A percentile compares a stretch with the other conserved stretches of the same genome.
Evolutionary conservation across 495 filamentous ascomycete genomes (phyloP).

Genomic region (Opeltia flavorubescens): DNA sequence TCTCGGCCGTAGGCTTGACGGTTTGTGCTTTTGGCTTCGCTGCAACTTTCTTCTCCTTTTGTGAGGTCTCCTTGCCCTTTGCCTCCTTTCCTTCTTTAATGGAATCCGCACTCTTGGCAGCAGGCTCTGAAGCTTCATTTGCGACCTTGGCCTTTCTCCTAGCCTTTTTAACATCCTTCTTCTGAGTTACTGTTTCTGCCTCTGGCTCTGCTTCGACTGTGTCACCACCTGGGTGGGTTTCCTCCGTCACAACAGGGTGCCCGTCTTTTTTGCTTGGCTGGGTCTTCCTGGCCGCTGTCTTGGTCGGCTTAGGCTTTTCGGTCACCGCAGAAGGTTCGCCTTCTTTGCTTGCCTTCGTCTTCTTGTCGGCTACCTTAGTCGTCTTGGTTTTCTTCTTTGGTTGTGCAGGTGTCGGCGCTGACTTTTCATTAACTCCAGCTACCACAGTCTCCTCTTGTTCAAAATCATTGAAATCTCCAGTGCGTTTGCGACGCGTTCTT

Average conservation of each 20-base stretch:
- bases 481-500: constrained; percentile 35
- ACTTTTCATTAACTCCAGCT: constrained; percentile 25
- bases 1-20: too few species aligned
- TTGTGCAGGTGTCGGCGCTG: constrained; percentile 16
- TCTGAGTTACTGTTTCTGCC: neutral
- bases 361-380: constrained; percentile 12
- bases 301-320: neutral
- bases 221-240: neutral
- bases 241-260: neutral
- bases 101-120: constrained; percentile 1
- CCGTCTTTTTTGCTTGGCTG: neutral
- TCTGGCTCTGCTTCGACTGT: neutral
- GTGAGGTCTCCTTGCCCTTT: constrained; percentile 7
- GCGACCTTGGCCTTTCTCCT: neutral
- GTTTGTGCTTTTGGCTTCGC: constrained; percentile 6
- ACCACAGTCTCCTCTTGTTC: constrained; percentile 21
- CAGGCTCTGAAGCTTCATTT: constrained; percentile 1
- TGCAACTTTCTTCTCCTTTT: constrained; percentile 4
- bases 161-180: neutral
- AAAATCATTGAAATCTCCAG: constrained; percentile 39
- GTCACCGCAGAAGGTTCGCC: too few species aligned
- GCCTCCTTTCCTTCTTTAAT: constrained; percentile 2
- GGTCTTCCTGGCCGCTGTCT: constrained; percentile 12
- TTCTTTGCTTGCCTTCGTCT: constrained; percentile 3
- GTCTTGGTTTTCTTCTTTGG: constrained; percentile 27